These are phyloP conservation scores for Sugiyamaella japonica DNA, from an alignment of 1,139 yeast genomes.

Conservation along the genomic window DNA sequence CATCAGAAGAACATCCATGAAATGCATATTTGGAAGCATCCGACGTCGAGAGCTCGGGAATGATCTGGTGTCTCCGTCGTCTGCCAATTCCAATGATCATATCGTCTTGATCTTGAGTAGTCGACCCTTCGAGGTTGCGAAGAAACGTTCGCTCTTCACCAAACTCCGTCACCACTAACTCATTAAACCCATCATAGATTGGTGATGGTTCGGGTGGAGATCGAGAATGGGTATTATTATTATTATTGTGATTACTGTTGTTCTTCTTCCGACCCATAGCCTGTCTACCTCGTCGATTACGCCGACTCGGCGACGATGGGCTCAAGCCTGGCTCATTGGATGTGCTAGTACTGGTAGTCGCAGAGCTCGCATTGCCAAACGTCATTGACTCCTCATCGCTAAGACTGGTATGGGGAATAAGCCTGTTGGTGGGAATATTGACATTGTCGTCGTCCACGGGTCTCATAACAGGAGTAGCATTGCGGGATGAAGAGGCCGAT, in stretches of 20 bases:
- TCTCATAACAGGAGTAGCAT: constrained; percentile 13
- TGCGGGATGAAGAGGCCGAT: constrained; percentile 19
- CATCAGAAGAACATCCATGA: background rate
- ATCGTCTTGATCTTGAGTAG: constrained; percentile 15
- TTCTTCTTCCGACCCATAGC: background rate
- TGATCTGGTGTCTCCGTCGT: constrained; percentile 9
- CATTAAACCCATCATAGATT: constrained; percentile 18
- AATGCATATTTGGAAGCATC: constrained; percentile 16
- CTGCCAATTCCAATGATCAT: constrained; percentile 11
- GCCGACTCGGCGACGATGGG: background rate
- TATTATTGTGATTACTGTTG: too few relatives aligned
- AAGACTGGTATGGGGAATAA: constrained; percentile 5
- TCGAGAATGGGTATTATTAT: background rate
- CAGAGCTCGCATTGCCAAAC: background rate
- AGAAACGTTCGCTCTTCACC: constrained; percentile 25
- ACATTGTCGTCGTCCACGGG: constrained; percentile 9
- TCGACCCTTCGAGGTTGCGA: constrained; percentile 13
- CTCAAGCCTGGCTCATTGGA: background rate
- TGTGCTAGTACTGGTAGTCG: background rate
- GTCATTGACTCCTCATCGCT: background rate
- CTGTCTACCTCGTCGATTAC: constrained; percentile 7
- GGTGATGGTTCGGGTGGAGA: background rate
- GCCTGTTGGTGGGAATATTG: background rate
- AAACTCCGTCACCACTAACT: constrained; percentile 15
- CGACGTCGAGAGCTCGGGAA: constrained; percentile 3